Evolutionary conservation across 257 asterid species (phyloP), one percentile per base, ranked within the genome.

Genomic region (Datura wrightii): DNA sequence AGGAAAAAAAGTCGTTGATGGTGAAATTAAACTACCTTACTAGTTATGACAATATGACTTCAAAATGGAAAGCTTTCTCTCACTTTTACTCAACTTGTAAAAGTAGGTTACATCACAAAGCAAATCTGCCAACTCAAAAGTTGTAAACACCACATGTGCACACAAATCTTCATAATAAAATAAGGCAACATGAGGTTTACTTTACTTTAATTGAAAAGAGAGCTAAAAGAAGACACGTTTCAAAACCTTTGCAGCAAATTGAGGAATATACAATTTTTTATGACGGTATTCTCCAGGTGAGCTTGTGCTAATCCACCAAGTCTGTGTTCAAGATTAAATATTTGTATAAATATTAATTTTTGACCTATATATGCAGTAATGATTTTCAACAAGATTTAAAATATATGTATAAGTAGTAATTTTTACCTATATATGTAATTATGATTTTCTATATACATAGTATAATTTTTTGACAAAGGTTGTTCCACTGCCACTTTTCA

Each of bases 21-120:
- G 8, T 74, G 62, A 50, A 24, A 76, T 24, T 74, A 46, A 48
- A 48, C 6, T 54, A 39, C 34, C 11, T 58, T 58, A 18, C 34
- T 58, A 58, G 65, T 58, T 58, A 6, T 58, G 65, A 58, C 31
- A 58, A 58, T 34, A 58, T 58, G 65, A n/a, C 65, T n/a, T 58
- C 65, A 58, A n/a, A 58, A n/a, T 58, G 65, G 31, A 2, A 58
- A 37, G 36, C 52, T 16, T 70, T 69, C 15, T 14, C 50, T 6
- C 37, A 6, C 76, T 36, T 66, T 36, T 6, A 14, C 46, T 8
- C 70, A 37, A 86, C 31, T 52, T 56, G 50, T 69, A 62, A 52
- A 86, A 62, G 79, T 39, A 60, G 58, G 56, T 11, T 74, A 50
- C 60, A 74, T 74, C 60, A 74, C 10, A 71, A 71, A 44, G 56